These are phyloP conservation scores for Quillaja saponaria DNA, from an alignment of 306 rosid genomes.

Conservation along the genomic window DNA sequence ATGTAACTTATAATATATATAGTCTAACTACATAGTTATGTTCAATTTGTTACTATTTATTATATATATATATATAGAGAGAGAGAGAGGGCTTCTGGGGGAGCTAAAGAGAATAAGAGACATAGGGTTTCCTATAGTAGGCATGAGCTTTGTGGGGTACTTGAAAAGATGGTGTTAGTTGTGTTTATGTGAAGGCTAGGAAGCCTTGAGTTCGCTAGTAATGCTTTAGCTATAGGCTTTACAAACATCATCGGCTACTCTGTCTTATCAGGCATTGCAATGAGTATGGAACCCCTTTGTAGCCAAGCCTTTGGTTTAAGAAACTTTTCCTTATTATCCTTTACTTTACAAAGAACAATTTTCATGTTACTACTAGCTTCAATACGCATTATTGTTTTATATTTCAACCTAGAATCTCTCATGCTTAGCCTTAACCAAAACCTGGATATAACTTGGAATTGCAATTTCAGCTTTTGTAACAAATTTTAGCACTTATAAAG, in stretches of 20 bases:
- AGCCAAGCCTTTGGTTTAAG: constrained; percentile 73
- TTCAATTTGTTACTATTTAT: neutral
- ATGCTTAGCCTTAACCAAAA: constrained; percentile 64
- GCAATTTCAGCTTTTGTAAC: constrained; percentile 65
- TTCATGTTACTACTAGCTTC: constrained; percentile 56
- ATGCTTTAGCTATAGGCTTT: constrained; percentile 77
- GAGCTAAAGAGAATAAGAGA: constrained; percentile 64
- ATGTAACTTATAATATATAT: too few relatives aligned
- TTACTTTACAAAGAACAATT: constrained; percentile 57
- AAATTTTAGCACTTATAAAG: constrained; percentile 63
- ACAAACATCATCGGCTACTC: constrained; percentile 81
- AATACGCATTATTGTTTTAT: constrained; percentile 56
- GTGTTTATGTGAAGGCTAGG: constrained; percentile 79
- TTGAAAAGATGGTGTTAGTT: constrained; percentile 68
- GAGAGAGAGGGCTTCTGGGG: too few relatives aligned
- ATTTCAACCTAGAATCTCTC: constrained; percentile 70
- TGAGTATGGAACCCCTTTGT: constrained; percentile 83
- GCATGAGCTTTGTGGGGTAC: constrained; percentile 66
- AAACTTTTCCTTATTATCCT: constrained; percentile 49
- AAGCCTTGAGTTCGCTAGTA: constrained; percentile 69
- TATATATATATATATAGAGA: constrained; percentile 40
- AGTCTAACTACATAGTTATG: too few relatives aligned
- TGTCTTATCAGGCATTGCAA: constrained; percentile 68
- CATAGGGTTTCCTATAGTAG: constrained; percentile 74
- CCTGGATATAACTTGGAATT: constrained; percentile 63